Base-by-base conservation (phyloP, 2,329 filamentous ascomycete genomes). In the Fusarium falciforme region DNA sequence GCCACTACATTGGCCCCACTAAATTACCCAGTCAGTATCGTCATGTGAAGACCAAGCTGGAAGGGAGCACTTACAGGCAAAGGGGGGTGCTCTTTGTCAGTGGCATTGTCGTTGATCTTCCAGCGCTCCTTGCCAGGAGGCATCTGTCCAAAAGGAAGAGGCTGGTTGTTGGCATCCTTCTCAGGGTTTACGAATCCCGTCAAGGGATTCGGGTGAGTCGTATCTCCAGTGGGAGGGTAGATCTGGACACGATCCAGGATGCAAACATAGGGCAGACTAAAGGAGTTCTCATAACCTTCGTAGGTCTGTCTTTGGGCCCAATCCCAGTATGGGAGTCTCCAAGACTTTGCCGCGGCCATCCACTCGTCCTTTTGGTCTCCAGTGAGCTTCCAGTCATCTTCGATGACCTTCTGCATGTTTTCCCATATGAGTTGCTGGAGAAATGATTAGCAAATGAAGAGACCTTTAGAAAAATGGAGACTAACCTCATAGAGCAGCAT, bases 401-500 rank as follows among this genome's bases (percentile, higher is more conserved):
- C 2, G 27, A 73, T 69, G n/a, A 63, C 7, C 2, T 69, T 20
- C 1, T 59, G 33, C 68, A 73, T 73, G 58, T 73, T 31, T 1
- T 29, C 11, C 68, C 71, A 73, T 0, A 71, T n/a, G 17, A 64
- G 33, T 67, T 67, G 36, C 65, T 67, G 8, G 2, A 7, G 1
- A 2, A 10, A 14, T 12, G 2, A n/a, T 58, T 3, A 58, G 59
- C 25, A 40, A 33, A n/a, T 17, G 16, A 49, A 8, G 11, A 12
- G 14, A n/a, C 8, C 22, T 44, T 36, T 20, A 6, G 4, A 7
- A 11, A 0, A 8, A 35, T 16, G n/a, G 14, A 14, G 5, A 31
- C 71, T 55, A 75, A 89, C 88, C 83, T 92, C 90, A 72, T 84
- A 90, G 11, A 92, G 82, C 11, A 89, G 85, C 64, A 92, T 81